These are phyloP conservation scores for Microdochium bolleyi DNA, from an alignment of 2,329 filamentous ascomycete species.

Conservation along the genomic window DNA sequence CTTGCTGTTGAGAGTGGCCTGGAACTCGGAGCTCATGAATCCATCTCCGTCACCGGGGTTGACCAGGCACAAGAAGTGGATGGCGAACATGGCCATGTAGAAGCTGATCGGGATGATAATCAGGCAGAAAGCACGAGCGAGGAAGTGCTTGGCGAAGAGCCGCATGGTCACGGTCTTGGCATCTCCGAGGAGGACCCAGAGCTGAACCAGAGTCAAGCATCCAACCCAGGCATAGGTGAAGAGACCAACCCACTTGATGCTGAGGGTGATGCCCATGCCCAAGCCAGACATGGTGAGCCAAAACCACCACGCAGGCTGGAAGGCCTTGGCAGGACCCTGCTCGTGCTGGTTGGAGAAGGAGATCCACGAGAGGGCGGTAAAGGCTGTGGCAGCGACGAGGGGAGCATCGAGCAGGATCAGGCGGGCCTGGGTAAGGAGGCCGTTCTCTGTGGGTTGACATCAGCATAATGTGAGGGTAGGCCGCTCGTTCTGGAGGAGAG, in stretches of 20 bases:
- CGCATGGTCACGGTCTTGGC: conserved; percentile 76
- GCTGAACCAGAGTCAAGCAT: conserved; percentile 77
- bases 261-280: conserved; percentile 80
- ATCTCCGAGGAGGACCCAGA: conserved; percentile 93
- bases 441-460: conserved; percentile 67
- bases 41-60: conserved; percentile 97
- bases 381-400: conserved; percentile 83
- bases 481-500: conserved; percentile 38
- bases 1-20: conserved; percentile 94
- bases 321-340: conserved; percentile 80
- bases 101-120: conserved; percentile 83
- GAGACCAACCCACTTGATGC: conserved; percentile 97
- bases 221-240: conserved; percentile 99
- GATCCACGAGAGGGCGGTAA: conserved; percentile 82
- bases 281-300: conserved; percentile 86
- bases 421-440: conserved; percentile 87
- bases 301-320: conserved; percentile 93
- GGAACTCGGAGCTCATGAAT: conserved; percentile 99
- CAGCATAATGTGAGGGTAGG: conserved; percentile 23
- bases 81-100: conserved; percentile 95
- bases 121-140: conserved; percentile 83
- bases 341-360: conserved; percentile 98
- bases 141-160: conserved; percentile 87
- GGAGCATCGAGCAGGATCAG: conserved; percentile 95
- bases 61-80: conserved; percentile 87